A percentile compares a stretch with the other conserved stretches of the same genome.
Evolutionary conservation across 257 asterid species (phyloP).

Genomic region (Agastache rugosa): DNA sequence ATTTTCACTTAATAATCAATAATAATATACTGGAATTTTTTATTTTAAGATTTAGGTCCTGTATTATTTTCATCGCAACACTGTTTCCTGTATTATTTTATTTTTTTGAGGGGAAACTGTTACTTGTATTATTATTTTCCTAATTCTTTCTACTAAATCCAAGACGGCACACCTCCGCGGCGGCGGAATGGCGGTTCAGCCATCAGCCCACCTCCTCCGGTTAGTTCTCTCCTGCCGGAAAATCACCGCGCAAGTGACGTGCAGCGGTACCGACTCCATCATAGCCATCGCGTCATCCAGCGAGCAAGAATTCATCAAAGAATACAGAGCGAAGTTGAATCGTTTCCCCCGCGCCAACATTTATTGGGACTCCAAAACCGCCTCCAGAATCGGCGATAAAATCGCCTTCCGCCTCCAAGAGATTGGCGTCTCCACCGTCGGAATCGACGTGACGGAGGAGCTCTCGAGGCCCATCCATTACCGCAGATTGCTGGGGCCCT

Average conservation of each 20-base stretch:
- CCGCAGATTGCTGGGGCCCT: slow-evolving; percentile 62
- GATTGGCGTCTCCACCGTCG: slow-evolving; percentile 48
- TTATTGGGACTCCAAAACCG: slow-evolving; percentile 58
- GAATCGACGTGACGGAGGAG: slow-evolving; percentile 67
- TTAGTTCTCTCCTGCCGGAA: slow-evolving; percentile 69
- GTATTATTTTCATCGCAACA: too few species aligned
- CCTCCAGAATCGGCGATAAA: slow-evolving; percentile 73
- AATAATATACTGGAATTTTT: not conserved
- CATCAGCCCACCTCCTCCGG: slow-evolving; percentile 59
- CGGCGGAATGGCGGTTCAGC: slow-evolving; percentile 46
- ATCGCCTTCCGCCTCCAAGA: slow-evolving; percentile 61
- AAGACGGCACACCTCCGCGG: slow-evolving; percentile 18
- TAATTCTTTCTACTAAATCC: not conserved
- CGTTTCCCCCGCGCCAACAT: slow-evolving; percentile 62
- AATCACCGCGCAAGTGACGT: slow-evolving; percentile 77
- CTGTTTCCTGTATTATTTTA: too few species aligned
- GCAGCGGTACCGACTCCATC: slow-evolving; percentile 53
- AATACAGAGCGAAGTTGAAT: slow-evolving; percentile 58
- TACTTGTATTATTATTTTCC: not conserved
- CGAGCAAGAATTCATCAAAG: slow-evolving; percentile 66
- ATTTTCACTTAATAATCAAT: not conserved
- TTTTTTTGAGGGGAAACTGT: too few species aligned
- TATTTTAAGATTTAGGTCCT: not conserved
- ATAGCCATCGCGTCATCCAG: slow-evolving; percentile 76
- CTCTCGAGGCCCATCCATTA: slow-evolving; percentile 55